Base-by-base conservation (phyloP, 139 green algal species). In the Closterium sp. region DNA sequence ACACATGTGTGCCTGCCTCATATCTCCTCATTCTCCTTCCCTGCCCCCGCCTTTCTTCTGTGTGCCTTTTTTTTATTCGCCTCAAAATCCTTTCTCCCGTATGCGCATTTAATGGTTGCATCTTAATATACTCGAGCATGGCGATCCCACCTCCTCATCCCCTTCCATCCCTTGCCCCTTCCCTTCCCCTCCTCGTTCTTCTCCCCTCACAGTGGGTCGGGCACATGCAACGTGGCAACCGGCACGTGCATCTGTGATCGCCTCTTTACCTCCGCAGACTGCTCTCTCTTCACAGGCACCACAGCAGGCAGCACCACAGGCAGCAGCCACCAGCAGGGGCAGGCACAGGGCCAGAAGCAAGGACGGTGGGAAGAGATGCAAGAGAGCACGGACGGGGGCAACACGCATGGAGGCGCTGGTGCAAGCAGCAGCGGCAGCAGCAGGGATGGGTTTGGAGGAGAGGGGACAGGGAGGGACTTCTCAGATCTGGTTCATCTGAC, bases 191-290 rank as follows among this genome's bases (percentile, higher is more conserved):
- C 17, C 62, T 24, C 62, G 17, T 79, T 22, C 62, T 13, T 13
- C 62, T 79, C 62, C 62, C 17, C 62, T 27, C 17, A 13, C 91
- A 93, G 85, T 32, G 88, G 91, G 28, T 89, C 90, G 30, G 93
- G 93, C 21, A 45, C 89, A 28, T 95, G 93, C 70, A 91, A 95
- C 89, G n/a, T 93, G 27, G 88, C 89, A 9, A 89, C 87, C 13
- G 93, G 93, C 13, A 28, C 27, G 70, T 95, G 93, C 87, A 31
- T 62, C 11, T 95, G 93, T 79, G 90, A 94, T 34, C 31, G 17
- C 17, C 91, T 85, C 85, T 95, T 95, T 31, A 27, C n/a, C 73
- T 92, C 91, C 34, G 31, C 22, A 4, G 93, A 95, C 85, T 95
- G 93, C 62, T 42, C 70, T 19, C 29, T 73, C 29, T 87, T 32